Base-by-base conservation (phyloP, 2,329 filamentous ascomycete genomes). In the Stachybotrys chlorohalonatus region DNA sequence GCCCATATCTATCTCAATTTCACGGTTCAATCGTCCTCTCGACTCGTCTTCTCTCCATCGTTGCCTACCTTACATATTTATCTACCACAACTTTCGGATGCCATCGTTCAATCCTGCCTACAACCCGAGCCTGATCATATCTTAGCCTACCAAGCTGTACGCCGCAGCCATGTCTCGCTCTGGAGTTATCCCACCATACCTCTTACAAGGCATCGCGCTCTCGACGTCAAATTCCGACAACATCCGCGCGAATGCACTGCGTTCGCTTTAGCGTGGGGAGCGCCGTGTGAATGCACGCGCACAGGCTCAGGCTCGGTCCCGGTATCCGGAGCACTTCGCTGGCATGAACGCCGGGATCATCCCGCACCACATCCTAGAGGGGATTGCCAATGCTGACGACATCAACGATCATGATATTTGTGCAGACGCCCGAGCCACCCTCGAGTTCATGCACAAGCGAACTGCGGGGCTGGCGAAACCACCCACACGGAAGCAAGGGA, bases 131-230 rank as follows among this genome's bases (percentile, higher is more conserved):
- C 24, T 24, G 24, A 24, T 24, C 24, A 24, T 2, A 24, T 24
- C 24, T 24, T 24, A 24, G 24, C 24, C 24, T 24, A 24, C 24
- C 24, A 24, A 24, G 2, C 4, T 24, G 4, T 24, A 24, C 24
- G 24, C 24, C 24, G 24, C 24, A 24, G 24, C 24, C 24, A 42
- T 42, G 36, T 5, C 11, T n/a, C 63, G 61, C 54, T 76, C 73
- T 63, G 72, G 66, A 56, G 70, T 76, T 55, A 70, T 78, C 5
- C 75, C 75, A 17, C 75, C 76, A 17, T 73, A 79, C 54, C 67
- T 79, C 11, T 68, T 79, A 24, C 66, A 62, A 36, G 69, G 68
- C 53, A 75, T 79, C 52, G 71, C 72, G 39, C 66, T 74, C 51
- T 71, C 70, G 45, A 58, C 66, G 3, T 56, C 59, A 55, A 75